phyloP scores from a whole-genome alignment of 257 asterid genomes.

The Plantago elongata region DNA sequence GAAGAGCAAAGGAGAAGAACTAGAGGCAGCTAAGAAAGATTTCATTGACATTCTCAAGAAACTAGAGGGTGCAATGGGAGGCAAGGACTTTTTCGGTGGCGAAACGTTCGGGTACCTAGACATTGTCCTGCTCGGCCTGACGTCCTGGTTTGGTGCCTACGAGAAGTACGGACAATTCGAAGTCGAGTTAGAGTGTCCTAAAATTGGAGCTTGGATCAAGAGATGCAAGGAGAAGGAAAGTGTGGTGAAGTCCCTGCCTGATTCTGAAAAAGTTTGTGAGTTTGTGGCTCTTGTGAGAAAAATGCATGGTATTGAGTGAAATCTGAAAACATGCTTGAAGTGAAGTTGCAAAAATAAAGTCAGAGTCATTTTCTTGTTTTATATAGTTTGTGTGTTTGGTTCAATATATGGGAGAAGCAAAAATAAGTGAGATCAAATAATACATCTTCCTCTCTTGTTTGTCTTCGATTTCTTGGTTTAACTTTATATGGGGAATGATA shows the following conservation, averaged over 20 bases:
- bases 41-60: conserved; percentile 56
- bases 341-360: not conserved
- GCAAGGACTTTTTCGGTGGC: conserved; percentile 54
- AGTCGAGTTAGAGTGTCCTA: conserved; percentile 55
- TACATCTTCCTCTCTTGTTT: no score
- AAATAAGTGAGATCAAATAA: no score
- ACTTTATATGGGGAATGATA: no score
- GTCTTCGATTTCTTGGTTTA: no score
- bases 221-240: conserved; percentile 53
- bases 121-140: conserved; percentile 34
- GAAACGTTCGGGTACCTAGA: conserved; percentile 59
- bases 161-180: conserved; percentile 62
- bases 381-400: no score
- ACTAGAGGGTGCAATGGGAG: conserved; percentile 67
- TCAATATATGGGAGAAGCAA: no score
- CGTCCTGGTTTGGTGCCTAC: conserved; percentile 58
- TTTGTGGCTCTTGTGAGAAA: conserved; percentile 47
- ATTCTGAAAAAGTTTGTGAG: conserved; percentile 40
- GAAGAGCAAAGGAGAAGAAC: conserved; percentile 51
- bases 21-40: conserved; percentile 48
- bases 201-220: conserved; percentile 50
- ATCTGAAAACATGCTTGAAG: not conserved
- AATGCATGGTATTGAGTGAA: conserved; percentile 55
- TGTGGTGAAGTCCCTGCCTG: conserved; percentile 44
- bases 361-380: no score